Conservation (phyloP, 1,284 basidiomycete genomes). For the Naganishia liquefaciens region DNA sequence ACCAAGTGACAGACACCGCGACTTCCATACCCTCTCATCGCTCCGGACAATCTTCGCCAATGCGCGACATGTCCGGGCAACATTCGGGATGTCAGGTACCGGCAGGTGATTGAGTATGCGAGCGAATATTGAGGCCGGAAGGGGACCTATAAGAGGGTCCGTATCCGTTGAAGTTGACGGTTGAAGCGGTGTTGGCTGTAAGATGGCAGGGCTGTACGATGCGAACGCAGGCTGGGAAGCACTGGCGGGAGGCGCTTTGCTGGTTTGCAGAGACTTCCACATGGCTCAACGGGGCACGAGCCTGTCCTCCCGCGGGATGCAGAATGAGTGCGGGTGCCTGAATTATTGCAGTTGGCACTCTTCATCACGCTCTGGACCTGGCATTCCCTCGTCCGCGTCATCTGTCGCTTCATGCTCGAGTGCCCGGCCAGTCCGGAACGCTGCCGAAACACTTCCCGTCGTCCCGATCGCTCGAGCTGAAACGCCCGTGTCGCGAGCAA, state of each 20-base stretch:
- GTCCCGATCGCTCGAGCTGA: too few relatives aligned
- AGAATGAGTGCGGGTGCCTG: too few relatives aligned
- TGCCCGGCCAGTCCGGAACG: neutral
- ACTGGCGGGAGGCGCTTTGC: neutral
- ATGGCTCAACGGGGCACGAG: neutral
- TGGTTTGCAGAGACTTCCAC: constrained; percentile 13
- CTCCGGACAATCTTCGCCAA: constrained; percentile 21
- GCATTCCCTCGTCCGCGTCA: neutral
- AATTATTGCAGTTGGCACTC: too few relatives aligned
- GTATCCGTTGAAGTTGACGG: neutral
- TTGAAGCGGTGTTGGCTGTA: constrained; percentile 28
- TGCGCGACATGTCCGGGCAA: constrained; percentile 18
- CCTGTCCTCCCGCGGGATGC: too few relatives aligned
- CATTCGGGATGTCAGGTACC: constrained; percentile 30
- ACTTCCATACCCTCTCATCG: constrained; percentile 30
- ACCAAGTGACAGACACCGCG: constrained; percentile 14
- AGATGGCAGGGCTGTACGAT: constrained; percentile 16
- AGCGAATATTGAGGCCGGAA: constrained; percentile 16
- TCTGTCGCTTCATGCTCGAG: constrained; percentile 3
- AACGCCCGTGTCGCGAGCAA: neutral
- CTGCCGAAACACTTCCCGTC: neutral
- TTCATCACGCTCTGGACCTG: too few relatives aligned
- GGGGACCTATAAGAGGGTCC: constrained; percentile 20
- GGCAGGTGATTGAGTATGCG: constrained; percentile 13
- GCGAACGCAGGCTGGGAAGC: constrained; percentile 14